These are phyloP conservation scores for Clarireedia paspali DNA, from an alignment of 2,329 filamentous ascomycete genomes.

Conservation along the genomic window DNA sequence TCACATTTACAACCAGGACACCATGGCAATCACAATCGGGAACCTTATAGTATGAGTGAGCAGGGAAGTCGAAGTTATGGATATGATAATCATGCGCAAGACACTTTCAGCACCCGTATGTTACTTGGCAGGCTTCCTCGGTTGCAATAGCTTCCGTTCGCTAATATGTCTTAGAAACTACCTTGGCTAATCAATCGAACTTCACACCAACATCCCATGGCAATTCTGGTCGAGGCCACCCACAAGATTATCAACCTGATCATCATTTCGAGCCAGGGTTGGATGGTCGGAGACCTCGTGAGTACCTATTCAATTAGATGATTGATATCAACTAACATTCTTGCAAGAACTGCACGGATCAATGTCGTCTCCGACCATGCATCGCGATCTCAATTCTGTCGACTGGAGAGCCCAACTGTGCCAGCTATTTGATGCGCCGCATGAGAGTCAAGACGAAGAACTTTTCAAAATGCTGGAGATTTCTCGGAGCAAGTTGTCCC, in stretches of 20 bases:
- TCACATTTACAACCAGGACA: neutral
- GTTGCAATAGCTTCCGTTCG: neutral
- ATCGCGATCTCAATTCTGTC: neutral
- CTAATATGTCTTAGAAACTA: slow-evolving; percentile 1
- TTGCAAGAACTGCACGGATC: slow-evolving; percentile 1
- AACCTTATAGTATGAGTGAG: slow-evolving; percentile 2
- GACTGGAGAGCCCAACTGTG: slow-evolving; percentile 8
- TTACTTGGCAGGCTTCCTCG: neutral
- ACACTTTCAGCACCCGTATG: slow-evolving; percentile 7
- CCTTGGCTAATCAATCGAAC: slow-evolving; percentile 2
- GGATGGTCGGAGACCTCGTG: slow-evolving; percentile 3
- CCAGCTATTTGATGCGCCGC: slow-evolving; percentile 6
- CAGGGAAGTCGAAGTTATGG: neutral
- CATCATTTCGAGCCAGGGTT: slow-evolving; percentile 5
- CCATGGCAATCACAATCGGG: neutral
- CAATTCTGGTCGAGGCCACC: slow-evolving; percentile 3
- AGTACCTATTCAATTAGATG: neutral
- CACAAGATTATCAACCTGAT: slow-evolving; percentile 1
- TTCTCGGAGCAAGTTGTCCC: neutral
- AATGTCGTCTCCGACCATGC: slow-evolving; percentile 1
- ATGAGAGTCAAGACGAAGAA: slow-evolving; percentile 6
- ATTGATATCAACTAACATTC: neutral
- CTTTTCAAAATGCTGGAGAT: slow-evolving; percentile 7
- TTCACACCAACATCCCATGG: slow-evolving; percentile 10
- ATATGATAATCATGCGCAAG: slow-evolving; percentile 4